phyloP scores from a whole-genome alignment of 2,329 filamentous ascomycete genomes.

The Hypoxylon sp. region DNA sequence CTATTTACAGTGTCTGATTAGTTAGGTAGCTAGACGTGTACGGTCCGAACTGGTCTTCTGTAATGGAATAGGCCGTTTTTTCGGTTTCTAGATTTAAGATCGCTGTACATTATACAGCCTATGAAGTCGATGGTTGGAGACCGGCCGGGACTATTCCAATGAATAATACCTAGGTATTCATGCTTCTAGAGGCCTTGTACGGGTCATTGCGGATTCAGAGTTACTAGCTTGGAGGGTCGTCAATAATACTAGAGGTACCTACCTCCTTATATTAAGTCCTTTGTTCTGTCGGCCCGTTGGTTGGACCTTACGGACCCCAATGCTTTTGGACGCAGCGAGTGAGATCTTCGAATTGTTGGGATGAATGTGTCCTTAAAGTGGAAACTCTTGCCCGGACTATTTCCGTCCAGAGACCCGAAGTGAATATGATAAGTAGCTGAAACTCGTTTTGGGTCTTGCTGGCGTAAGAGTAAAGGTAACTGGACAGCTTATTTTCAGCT shows the following conservation, averaged over 20 bases:
- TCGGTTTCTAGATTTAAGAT: background rate
- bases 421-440: background rate
- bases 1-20: background rate
- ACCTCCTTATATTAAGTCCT: too few species aligned
- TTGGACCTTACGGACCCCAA: background rate
- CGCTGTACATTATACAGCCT: background rate
- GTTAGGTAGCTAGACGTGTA: background rate
- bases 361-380: background rate
- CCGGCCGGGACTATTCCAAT: background rate
- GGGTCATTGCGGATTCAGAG: background rate
- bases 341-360: background rate
- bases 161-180: background rate
- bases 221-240: background rate
- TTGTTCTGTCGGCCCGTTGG: too few species aligned
- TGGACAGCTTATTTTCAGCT: background rate
- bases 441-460: background rate
- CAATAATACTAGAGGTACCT: too few species aligned
- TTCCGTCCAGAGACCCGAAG: background rate
- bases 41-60: background rate
- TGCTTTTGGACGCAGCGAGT: background rate
- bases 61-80: background rate
- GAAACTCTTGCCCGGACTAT: background rate
- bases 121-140: background rate
- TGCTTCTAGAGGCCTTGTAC: background rate
- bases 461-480: background rate